Evolutionary conservation across 495 filamentous ascomycete species (phyloP).

Genomic region (Neurospora sp.): DNA sequence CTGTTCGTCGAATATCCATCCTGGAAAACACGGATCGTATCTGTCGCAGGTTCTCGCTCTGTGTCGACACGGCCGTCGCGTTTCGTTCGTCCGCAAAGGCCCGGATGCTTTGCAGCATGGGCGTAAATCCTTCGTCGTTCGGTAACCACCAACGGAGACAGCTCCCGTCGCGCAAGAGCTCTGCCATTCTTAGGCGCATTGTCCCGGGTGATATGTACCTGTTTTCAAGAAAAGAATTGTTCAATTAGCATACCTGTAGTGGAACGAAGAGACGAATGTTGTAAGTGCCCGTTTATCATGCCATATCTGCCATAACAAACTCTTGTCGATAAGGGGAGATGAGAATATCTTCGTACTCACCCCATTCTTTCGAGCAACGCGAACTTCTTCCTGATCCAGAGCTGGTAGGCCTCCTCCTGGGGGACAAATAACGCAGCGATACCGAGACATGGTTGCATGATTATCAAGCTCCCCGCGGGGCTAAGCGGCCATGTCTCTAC

Average conservation of each 20-base stretch:
- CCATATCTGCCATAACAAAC: not conserved
- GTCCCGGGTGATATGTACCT: slow-evolving; percentile 75
- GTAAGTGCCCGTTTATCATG: not conserved
- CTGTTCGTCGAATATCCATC: slow-evolving; percentile 22
- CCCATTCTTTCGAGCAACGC: slow-evolving; percentile 70
- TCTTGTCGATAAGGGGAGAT: not conserved
- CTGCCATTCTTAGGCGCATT: slow-evolving; percentile 63
- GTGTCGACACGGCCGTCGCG: slow-evolving; percentile 47
- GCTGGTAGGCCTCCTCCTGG: slow-evolving; percentile 58
- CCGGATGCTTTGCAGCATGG: slow-evolving; percentile 65
- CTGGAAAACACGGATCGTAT: slow-evolving; percentile 62
- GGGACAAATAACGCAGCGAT: slow-evolving; percentile 72
- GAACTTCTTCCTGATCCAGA: slow-evolving; percentile 76
- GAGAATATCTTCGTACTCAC: slow-evolving; percentile 41
- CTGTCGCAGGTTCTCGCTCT: slow-evolving; percentile 59
- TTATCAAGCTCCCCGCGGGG: slow-evolving; percentile 56
- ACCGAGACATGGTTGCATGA: slow-evolving; percentile 65
- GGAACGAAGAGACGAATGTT: not conserved
- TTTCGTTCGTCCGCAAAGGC: slow-evolving; percentile 66
- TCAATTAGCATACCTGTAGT: not conserved
- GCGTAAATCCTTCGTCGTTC: slow-evolving; percentile 61
- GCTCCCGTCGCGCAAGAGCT: slow-evolving; percentile 57
- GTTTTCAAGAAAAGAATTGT: not conserved
- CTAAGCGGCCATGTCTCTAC: slow-evolving; percentile 63
- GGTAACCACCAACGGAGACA: slow-evolving; percentile 80